Evolutionary conservation across 805 yeast species (phyloP).

Genomic region (Yamadazyma tumulicola): DNA sequence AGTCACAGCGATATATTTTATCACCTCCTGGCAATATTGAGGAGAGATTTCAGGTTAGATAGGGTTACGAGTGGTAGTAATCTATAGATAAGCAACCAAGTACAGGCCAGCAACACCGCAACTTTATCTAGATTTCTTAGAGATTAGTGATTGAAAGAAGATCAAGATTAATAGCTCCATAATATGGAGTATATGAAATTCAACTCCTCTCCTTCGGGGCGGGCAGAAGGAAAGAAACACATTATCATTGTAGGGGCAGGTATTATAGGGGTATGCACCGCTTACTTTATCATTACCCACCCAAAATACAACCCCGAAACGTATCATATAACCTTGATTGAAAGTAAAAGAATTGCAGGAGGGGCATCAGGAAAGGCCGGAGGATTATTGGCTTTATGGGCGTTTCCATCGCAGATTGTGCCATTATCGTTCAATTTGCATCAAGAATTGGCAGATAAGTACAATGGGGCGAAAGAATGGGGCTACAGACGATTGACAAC

Average conservation of each 20-base stretch:
- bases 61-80: too few relatives aligned
- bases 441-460: slow-evolving; percentile 73
- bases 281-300: slow-evolving; percentile 82
- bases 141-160: too few relatives aligned
- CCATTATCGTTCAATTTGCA: slow-evolving; percentile 84
- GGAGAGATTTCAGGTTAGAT: too few relatives aligned
- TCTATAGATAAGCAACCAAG: too few relatives aligned
- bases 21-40: too few relatives aligned
- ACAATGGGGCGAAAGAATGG: slow-evolving; percentile 85
- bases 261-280: slow-evolving; percentile 92
- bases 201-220: slow-evolving; percentile 43
- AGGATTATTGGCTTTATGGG: slow-evolving; percentile 92
- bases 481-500: slow-evolving; percentile 89
- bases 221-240: slow-evolving; percentile 62
- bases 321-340: slow-evolving; percentile 80
- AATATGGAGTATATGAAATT: slow-evolving; percentile 28
- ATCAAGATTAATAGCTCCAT: too few relatives aligned
- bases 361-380: slow-evolving; percentile 99
- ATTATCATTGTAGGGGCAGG: slow-evolving; percentile 92
- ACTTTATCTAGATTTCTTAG: too few relatives aligned
- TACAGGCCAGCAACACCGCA: too few relatives aligned
- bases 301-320: slow-evolving; percentile 70
- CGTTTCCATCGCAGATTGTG: slow-evolving; percentile 92
- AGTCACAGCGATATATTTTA: too few relatives aligned
- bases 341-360: slow-evolving; percentile 90